Percentiles rank a stretch among this genome's conserved stretches.
Evolutionary conservation across 1,284 basidiomycete species (phyloP).

Genomic region (Pisolithus thermaeus): DNA sequence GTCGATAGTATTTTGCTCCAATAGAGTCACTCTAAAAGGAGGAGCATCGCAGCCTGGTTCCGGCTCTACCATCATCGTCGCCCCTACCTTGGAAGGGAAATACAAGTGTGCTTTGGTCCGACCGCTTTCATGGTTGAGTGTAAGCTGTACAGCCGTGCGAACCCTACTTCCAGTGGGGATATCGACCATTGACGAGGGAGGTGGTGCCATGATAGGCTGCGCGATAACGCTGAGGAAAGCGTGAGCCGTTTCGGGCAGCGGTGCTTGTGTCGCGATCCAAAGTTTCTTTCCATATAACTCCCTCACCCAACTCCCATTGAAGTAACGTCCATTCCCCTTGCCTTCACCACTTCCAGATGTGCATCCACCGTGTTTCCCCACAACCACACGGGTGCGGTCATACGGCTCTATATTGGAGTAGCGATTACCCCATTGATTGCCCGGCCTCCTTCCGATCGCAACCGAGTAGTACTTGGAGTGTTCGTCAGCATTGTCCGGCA

Average conservation of each 20-base stretch:
- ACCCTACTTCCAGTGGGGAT: conserved; percentile 36
- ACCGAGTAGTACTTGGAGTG: conserved; percentile 50
- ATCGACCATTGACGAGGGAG: conserved; percentile 7
- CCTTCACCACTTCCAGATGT: conserved; percentile 19
- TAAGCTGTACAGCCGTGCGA: conserved; percentile 76
- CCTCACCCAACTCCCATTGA: conserved; percentile 81
- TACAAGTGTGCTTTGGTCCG: conserved; percentile 70
- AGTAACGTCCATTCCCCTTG: conserved; percentile 43
- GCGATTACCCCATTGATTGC: conserved; percentile 54
- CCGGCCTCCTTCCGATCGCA: conserved; percentile 37
- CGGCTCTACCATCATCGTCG: conserved; percentile 45
- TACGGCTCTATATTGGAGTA: conserved; percentile 72
- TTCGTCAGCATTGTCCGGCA: conserved; percentile 17
- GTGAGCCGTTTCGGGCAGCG: conserved; percentile 62
- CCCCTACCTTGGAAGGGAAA: conserved; percentile 57
- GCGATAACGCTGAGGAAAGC: conserved; percentile 67
- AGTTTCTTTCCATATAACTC: conserved; percentile 66
- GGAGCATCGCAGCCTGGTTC: conserved; percentile 36
- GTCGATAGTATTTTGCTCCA: conserved; percentile 37
- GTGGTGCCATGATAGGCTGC: conserved; percentile 41
- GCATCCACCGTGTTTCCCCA: conserved; percentile 25
- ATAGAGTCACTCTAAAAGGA: conserved; percentile 50
- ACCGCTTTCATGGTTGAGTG: conserved; percentile 59
- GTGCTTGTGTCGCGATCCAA: conserved; percentile 84
- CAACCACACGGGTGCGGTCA: conserved; percentile 67